Evolutionary conservation across 1,284 basidiomycete species (phyloP), one percentile per base, ranked within the genome.

Genomic region (Entoloma clypeatum): DNA sequence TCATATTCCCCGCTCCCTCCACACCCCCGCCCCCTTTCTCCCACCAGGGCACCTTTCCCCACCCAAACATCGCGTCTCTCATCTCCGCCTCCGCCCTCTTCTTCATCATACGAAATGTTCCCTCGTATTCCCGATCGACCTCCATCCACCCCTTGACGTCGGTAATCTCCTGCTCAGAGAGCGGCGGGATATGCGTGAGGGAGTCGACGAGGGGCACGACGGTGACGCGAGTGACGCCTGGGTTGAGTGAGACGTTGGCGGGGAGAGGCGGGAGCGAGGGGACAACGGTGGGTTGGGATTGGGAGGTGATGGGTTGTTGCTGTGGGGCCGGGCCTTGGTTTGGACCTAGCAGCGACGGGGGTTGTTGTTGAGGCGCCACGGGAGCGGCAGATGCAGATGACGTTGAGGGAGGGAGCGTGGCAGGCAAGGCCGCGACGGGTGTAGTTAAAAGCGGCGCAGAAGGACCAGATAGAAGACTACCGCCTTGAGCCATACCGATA

Each of bases 191-290:
- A 29, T 59, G 56, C 30, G 67, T 66, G 2, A 67, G 63, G 49
- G 80, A 70, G 37, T 75, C 69, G 36, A 67, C 60, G 29, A 80
- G 67, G 3, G 86, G 81, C 2, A 92, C 74, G 39, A 75, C 63
- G 7, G 77, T 75, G 36, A 90, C 71, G 13, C 71, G 70, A 5
- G 86, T 90, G 37, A 80, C 75, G 24, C 71, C 67, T 18, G 75
- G 72, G 57, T 82, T 81, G 42, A 81, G 67, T 6, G 68, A 67
- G 9, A 71, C 54, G 52, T 63, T 42, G 47, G 66, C 41, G 48
- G 65, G 64, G 41, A 65, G 60, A 16, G 57, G 61, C 27, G 54
- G 65, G 23, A 54, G 56, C 24, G 48, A 51, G 29, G 47, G 50
- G 36, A 47, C 44, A 21, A 39, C 36, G 36, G 32, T 40, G 7